Base-by-base conservation (phyloP, 441 rosid genomes). In the Mallotus japonicus region DNA sequence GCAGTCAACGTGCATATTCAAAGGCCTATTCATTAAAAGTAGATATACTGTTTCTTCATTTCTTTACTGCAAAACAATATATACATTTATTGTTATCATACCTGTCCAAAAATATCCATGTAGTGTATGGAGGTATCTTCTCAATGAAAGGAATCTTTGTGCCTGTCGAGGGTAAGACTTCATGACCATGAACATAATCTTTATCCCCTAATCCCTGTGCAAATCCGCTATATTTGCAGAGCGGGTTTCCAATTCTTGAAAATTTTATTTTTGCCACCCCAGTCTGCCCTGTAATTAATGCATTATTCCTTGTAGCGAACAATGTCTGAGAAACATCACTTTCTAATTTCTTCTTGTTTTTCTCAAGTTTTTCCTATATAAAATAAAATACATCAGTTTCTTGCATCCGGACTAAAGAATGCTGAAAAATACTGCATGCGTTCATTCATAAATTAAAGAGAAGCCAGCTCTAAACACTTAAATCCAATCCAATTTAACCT, bases 21-120 rank as follows among this genome's bases (percentile, higher is more conserved):
- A 32, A 24, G 20, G 28, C 17, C 55, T 58, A 32, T 24, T 57
- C 73, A 71, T 24, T 68, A 59, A 60, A 50, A 40, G 8, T 50
- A 49, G 19, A 68, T 57, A 47, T 17, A 32, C 40, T 55, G 34
- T 19, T 47, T 58, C 11, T n/a, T 42, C 57, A 71, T 32, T 53
- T 46, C n/a, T 15, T 24, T 24, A 49, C 37, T 51, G 16, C 14
- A 17, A 44, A 49, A 37, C n/a, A 54, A 64, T 28, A 65, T 2
- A 13, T 67, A 55, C 65, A 73, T 9, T 17, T 59, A 47, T 61
- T 19, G 55, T 62, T 62, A 44, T 63, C 81, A 68, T 81, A 90
- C 93, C 82, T 92, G 74, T 84, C 85, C 81, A 88, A 80, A 80
- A 85, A 92, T 51, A 86, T 87, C 92, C 95, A 95, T 14, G 94